These are phyloP conservation scores for Gracilaria domingensis DNA, from an alignment of 23 red algal genomes.

Conservation along the genomic window DNA sequence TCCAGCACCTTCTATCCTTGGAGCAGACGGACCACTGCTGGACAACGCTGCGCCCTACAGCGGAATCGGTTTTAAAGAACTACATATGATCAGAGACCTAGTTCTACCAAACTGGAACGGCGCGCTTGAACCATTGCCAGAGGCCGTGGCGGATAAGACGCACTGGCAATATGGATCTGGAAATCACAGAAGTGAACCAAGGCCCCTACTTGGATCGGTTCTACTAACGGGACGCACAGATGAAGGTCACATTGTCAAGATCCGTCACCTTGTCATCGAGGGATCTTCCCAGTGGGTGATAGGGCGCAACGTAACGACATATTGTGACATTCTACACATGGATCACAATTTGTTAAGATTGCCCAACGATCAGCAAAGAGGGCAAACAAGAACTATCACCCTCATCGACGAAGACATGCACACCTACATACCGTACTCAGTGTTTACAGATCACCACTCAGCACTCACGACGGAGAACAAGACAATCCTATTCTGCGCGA, in stretches of 20 bases:
- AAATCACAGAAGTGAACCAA: constrained; percentile 24
- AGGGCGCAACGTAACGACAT: neutral
- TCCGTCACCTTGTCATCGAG: constrained; percentile 5
- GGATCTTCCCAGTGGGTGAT: neutral
- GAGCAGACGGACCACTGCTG: constrained; percentile 29
- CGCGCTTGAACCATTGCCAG: constrained; percentile 3
- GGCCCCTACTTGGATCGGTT: constrained; percentile 19
- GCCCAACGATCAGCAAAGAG: neutral
- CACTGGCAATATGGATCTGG: constrained; percentile 62
- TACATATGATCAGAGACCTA: neutral
- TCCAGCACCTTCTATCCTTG: too few relatives aligned
- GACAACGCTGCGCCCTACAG: constrained; percentile 55
- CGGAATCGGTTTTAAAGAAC: constrained; percentile 25
- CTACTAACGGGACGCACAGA: neutral
- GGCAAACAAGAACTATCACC: neutral
- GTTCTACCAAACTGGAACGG: constrained; percentile 42
- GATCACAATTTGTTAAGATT: neutral
- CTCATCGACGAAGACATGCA: neutral
- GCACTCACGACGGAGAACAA: neutral
- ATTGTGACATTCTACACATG: constrained; percentile 1
- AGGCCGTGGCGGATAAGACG: constrained; percentile 13
- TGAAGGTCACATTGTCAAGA: neutral
- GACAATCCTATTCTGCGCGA: neutral
- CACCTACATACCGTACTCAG: neutral
- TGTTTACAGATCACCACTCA: neutral